Evolutionary conservation across 192 early-diverging fungal genomes (phyloP), one percentile per base, ranked within the genome.

Genomic region (Polychytrium aggregatum): DNA sequence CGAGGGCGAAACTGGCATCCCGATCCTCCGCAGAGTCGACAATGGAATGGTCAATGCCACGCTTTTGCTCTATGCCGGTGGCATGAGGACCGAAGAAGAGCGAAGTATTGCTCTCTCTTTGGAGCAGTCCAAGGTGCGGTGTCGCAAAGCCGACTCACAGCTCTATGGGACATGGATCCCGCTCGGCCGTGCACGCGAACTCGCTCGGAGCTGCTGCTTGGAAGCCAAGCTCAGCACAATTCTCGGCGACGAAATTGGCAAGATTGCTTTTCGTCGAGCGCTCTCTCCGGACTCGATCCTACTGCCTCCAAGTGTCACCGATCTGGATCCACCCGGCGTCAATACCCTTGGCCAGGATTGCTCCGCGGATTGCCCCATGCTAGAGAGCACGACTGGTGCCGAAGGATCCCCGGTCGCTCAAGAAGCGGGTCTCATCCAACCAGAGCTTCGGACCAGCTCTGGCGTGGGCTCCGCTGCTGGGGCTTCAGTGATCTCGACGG

Each of bases 131-230:
- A 75, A 83, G 37, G 78, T 85, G 42, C 81, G 87, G 39, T 73
- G 81, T 55, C 79, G 82, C 11, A 75, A 82, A 50, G 72, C 74
- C 35, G 69, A 76, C 21, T 81, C 78, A 26, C 67, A 72, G 50
- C 64, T 92, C 24, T 81, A 77, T 42, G 92, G 92, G 25, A 92
- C 90, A 4, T 96, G 92, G 92, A 88, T 96, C 42, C 92, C 92
- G 8, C 71, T 96, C 21, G 65, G 72, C 1, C 79, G 92, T 4
- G 92, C 88, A 6, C 76, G 84, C 22, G 85, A 84, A 5, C 68
- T 96, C 39, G 85, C 90, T 0, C 68, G 84, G 1, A 89, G 82
- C 0, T 84, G 86, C 53, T 85, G 84, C 24, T 59, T 95, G 7
- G 79, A 89, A 39, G 69, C 82, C 45, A 71, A 77, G 34, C 56